Base-by-base conservation (phyloP, 2,329 filamentous ascomycete genomes). In the Nothomitra cinnamomea region DNA sequence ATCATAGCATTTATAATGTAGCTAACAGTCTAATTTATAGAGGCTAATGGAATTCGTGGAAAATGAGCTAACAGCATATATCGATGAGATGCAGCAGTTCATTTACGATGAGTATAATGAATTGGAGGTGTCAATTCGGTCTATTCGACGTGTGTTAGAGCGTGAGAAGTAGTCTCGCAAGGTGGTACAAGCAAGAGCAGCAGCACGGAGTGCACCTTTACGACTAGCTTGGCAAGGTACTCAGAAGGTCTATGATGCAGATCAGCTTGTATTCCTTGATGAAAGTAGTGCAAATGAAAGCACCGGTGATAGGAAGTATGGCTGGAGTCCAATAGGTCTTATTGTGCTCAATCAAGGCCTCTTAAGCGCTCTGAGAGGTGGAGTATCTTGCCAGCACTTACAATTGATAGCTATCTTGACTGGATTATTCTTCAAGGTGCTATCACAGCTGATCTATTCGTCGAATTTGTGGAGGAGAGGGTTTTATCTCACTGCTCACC, bases 261-360 rank as follows among this genome's bases (percentile, higher is more conserved):
- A 58, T 24, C 49, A 56, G 49, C 47, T 58, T 10, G 50, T 59
- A 21, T 50, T 52, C 25, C 2, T 59, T 4, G 53, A 59, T 53
- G 49, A 58, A 54, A 54, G 51, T 21, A 52, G 52, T 45, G 55
- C 43, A 32, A 57, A 59, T 50, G 52, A 59, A 53, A 49, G 50
- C 40, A 57, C 56, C 12, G 53, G 54, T n/a, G 51, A 57, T 49
- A 36, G 56, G 32, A 57, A 58, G 35, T 55, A 56, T 47, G 52
- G 54, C n/a, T 58, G 25, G 52, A 13, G n/a, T n/a, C 55, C 54
- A 48, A 36, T 58, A 51, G 17, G 28, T 7, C 35, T 38, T 7
- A 38, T 38, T 38, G 35, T 38, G 15, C 7, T 38, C 35, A 38
- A 15, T 38, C 35, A 38, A 38, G 35, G 35, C 35, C 35, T 38